phyloP scores from a whole-genome alignment of 164 flowering plant species.

The Magnolia changhungtana region DNA sequence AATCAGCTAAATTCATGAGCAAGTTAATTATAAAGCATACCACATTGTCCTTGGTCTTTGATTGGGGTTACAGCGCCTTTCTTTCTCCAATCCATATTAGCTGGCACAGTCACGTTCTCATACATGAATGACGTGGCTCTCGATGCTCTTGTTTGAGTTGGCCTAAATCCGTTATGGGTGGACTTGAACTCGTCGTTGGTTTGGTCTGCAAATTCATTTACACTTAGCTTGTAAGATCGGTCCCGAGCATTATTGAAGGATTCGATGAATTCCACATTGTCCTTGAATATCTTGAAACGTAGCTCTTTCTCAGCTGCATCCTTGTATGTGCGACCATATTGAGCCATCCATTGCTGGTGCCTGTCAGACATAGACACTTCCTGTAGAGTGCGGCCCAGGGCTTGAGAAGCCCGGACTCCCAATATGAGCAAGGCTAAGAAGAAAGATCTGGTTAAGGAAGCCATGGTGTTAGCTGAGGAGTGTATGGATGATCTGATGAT shows the following conservation, averaged over 20 bases:
- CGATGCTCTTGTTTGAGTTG: background rate
- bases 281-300: conserved; percentile 23
- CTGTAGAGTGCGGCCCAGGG: conserved; percentile 16
- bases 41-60: conserved; percentile 25
- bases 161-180: conserved; percentile 7
- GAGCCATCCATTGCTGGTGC: conserved; percentile 43
- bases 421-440: conserved; percentile 8
- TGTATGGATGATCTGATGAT: background rate
- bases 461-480: background rate
- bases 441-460: background rate
- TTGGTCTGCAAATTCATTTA: conserved; percentile 33
- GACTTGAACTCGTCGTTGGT: conserved; percentile 39
- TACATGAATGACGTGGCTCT: conserved; percentile 22
- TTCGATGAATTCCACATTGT: background rate
- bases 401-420: conserved; percentile 12
- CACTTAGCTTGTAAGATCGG: conserved; percentile 20
- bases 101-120: conserved; percentile 23
- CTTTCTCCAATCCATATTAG: conserved; percentile 26
- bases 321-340: conserved; percentile 26
- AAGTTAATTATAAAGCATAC: conserved; percentile 6
- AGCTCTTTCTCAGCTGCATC: conserved; percentile 32
- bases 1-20: background rate
- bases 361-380: conserved; percentile 22
- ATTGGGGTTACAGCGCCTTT: conserved; percentile 24
- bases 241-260: conserved; percentile 3